Conservation (phyloP, 179 eudicot species). For the Gypsophila paniculata region DNA sequence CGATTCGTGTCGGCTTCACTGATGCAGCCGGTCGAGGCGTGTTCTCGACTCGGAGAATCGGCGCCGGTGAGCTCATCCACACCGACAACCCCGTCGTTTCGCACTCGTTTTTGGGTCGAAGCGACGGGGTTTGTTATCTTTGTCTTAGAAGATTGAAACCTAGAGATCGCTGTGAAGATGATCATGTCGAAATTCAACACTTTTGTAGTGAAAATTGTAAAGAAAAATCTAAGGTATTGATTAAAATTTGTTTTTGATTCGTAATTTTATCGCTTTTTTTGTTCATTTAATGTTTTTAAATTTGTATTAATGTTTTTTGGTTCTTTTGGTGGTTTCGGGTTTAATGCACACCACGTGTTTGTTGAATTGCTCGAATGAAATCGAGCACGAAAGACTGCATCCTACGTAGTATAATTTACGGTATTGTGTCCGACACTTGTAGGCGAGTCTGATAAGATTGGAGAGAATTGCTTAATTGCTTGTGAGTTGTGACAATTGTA, state of each 20-base stretch:
- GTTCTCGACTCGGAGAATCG: conserved; percentile 64
- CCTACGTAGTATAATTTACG: not conserved
- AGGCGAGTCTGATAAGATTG: too few relatives aligned
- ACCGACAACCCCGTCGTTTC: conserved; percentile 67
- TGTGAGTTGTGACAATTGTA: too few relatives aligned
- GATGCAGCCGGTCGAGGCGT: conserved; percentile 77
- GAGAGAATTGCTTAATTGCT: too few relatives aligned
- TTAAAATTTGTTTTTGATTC: not conserved
- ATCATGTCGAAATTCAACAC: conserved; percentile 13
- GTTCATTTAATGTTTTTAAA: too few relatives aligned
- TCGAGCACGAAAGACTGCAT: too few relatives aligned
- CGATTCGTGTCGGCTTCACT: conserved; percentile 60
- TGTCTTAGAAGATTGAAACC: conserved; percentile 45
- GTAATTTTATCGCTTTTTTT: not conserved
- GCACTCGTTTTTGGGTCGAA: conserved; percentile 56
- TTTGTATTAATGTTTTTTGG: too few relatives aligned
- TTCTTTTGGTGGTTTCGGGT: not conserved
- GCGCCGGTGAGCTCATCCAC: conserved; percentile 71
- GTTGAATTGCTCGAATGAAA: conserved; percentile 23
- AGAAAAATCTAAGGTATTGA: conserved; percentile 50
- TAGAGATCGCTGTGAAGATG: not conserved
- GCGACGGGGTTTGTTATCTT: conserved; percentile 50
- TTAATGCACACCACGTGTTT: conserved; percentile 37
- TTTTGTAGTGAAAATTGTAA: conserved; percentile 60
- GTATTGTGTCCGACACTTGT: too few relatives aligned